Evolutionary conservation across 495 filamentous ascomycete species (phyloP), one percentile per base, ranked within the genome.

Genomic region (Antarctomyces pellizariae): DNA sequence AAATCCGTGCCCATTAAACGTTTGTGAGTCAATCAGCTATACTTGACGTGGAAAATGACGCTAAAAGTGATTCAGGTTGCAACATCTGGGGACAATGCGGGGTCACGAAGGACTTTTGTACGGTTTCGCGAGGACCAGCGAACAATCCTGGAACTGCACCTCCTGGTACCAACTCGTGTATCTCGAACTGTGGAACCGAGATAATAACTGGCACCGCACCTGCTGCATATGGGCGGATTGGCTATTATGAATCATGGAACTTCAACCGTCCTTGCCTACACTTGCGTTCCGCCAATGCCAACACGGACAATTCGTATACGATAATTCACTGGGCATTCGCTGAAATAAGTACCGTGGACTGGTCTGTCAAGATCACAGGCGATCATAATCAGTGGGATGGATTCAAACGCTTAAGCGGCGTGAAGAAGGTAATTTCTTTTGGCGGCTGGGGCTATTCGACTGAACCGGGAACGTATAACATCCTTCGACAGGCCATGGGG

Each of bases 371-470:
- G 9, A 32, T 57, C 14, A 20, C 18, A 15, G 28, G 33, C 13
- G 18, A 18, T 18, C 11, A 26, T 13, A 10, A 23, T 8, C 29
- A 36, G 13, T 43, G 39, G 14, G 28, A 35, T 5, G 7, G 21
- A 14, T 52, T 55, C 31, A 29, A 32, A 7, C 8, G 20, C 0
- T 16, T 48, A 18, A 28, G 20, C 8, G 34, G 21, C 0, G 19
- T 45, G 4, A 54, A 53, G 25, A 33, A 34, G 7, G 46, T 64
- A 19, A 7, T 62, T 1, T 54, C 52, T 0, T 45, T 64, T 29
- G 59, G 59, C 7, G 59, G 57, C 2, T 62, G 57, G 57, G 36
- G 26, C 0, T 57, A 52, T 25, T 52, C 46, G 1, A 59, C 53
- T 0, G 37, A 42, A 13, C 27, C 34, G 1, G 32, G 27, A 5